Evolutionary conservation across 345 rosid species (phyloP), one percentile per base, ranked within the genome.

Genomic region (Eucalyptus marginata): DNA sequence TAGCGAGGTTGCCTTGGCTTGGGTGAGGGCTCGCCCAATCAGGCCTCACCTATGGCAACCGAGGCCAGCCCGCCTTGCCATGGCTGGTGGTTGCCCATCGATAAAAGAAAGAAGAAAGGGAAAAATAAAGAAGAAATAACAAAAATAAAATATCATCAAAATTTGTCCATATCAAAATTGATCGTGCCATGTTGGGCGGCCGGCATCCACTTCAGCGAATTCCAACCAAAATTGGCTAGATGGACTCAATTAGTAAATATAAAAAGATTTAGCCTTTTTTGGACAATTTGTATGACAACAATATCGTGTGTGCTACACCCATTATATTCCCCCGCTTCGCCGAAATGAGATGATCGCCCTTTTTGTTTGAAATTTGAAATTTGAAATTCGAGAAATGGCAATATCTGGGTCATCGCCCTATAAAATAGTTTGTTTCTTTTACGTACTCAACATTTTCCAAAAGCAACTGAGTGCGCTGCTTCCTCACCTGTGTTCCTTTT

Each of bases 141-240:
- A 13, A 49, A 49, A 13, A 51, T 7, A 52, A 18, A 7, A 52
- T 52, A 52, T 3, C 10, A 52, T 52, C 58, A 52, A 52, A 52
- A 52, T 7, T 52, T 52, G 58, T 3, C 5, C 10, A 20, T 52
- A 10, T 52, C 58, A 52, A 52, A 52, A 52, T 25, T 3, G 1
- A 20, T 52, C 5, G 0, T 20, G 58, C 24, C 25, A 52, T 52
- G 25, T 2, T 0, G 2, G 8, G 58, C 0, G 2, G 58, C 58
- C 2, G 10, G 1, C 5, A 0, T 52, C 25, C 25, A 52, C 25
- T 20, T 52, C 3, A 52, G 1, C 25, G 20, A 52, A 52, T 52
- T 20, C 10, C 5, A 0, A 52, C 2, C 10, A 20, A 52, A 20
- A 52, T 52, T 52, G 10, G 8, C 0, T 52, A 52, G 10, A 52